Percentiles rank a stretch among this genome's conserved stretches.
These are phyloP conservation scores for Chrysoporthe cubensis DNA, from an alignment of 2,329 filamentous ascomycete species.

Conservation along the genomic window DNA sequence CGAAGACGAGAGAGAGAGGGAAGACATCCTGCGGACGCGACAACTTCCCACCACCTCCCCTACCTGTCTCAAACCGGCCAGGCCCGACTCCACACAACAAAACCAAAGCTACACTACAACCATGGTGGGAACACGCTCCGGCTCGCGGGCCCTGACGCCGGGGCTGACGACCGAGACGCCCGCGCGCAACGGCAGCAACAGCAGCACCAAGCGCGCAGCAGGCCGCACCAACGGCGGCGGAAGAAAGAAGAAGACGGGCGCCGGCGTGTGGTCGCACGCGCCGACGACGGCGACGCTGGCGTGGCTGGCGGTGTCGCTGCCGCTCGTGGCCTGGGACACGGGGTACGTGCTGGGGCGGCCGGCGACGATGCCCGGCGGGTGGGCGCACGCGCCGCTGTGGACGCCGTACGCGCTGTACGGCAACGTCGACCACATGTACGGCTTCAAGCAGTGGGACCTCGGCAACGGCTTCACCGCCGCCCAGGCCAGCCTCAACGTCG, in stretches of 20 bases:
- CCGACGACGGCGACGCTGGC: slow-evolving; percentile 55
- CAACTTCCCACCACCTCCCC: neutral
- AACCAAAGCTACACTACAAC: neutral
- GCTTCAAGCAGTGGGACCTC: slow-evolving; percentile 70
- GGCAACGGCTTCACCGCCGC: slow-evolving; percentile 77
- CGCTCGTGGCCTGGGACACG: slow-evolving; percentile 81
- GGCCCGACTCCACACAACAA: neutral
- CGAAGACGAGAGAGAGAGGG: no score
- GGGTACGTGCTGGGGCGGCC: slow-evolving; percentile 80
- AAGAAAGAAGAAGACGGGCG: slow-evolving; percentile 8
- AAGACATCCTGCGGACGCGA: no score
- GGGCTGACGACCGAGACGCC: slow-evolving; percentile 19
- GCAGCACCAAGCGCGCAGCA: neutral
- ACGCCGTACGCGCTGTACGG: slow-evolving; percentile 81
- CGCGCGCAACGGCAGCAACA: neutral
- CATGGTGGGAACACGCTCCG: slow-evolving; percentile 29
- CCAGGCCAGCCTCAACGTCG: slow-evolving; percentile 58
- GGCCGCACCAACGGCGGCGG: neutral
- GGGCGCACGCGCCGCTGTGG: slow-evolving; percentile 73
- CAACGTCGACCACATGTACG: slow-evolving; percentile 79
- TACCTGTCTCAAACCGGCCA: no score
- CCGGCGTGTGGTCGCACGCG: slow-evolving; percentile 46
- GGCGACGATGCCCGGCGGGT: slow-evolving; percentile 78
- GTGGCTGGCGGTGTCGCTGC: slow-evolving; percentile 77
- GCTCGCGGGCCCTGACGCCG: slow-evolving; percentile 22